Evolutionary conservation across 108 stramenopile genomes (phyloP), one percentile per base, ranked within the genome.

Genomic region (Nitzschia palea): DNA sequence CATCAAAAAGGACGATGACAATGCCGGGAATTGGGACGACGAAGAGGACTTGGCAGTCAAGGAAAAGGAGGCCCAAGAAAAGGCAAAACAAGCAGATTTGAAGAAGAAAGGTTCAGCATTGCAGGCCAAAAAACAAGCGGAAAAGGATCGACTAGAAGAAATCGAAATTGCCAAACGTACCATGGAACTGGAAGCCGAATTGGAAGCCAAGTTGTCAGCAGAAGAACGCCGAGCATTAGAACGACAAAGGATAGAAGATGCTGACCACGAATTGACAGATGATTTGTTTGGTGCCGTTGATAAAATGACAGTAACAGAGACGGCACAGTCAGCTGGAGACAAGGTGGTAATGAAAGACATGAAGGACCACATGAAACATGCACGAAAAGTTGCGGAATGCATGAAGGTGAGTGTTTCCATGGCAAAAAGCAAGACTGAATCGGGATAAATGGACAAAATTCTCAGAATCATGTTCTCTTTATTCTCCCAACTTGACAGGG

Each of bases 281-380:
- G 95, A 96, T 68, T 72, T 91, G 14, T 96, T 96, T 66, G 91
- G 91, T 20, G 84, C 86, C 18, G 56, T 59, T 32, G 73, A 47
- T 27, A 61, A 74, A 20, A 54, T 43, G 26, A 62, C 33, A 12
- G 58, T 77, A 2, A 60, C 61, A n/a, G 76, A 55, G 51, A 44
- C 52, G 15, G 65, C 57, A 12, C 56, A 65, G 20, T 63, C 26
- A 10, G 87, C 83, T 36, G 84, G 82, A 8, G 94, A 91, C 59
- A 80, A 74, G 63, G 69, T 95, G 23, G 80, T 84, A 18, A 56
- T 95, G 80, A 90, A 82, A 44, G 90, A 91, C 73, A 60, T 95
- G 76, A 91, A 93, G 75, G 91, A 93, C 64, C 91, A 93, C 71
- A 83, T 95, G 74, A 84, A 86, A 76, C 91, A 95, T 76, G 95